Evolutionary conservation across 371 early-diverging fungal genomes (phyloP).

Genomic region (Lichtheimia ramosa): DNA sequence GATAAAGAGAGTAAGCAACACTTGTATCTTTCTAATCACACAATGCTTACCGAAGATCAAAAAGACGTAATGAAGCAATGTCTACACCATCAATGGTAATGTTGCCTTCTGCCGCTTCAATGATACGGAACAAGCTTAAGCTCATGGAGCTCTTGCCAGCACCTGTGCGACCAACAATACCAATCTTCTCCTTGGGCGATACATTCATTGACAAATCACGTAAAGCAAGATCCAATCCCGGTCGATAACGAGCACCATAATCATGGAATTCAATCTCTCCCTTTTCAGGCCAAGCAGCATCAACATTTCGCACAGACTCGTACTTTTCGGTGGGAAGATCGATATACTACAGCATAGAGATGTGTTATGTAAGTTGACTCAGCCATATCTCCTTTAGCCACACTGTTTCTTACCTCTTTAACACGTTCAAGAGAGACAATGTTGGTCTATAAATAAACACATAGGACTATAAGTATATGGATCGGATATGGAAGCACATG

Average conservation of each 20-base stretch:
- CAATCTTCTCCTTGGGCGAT: slow-evolving; percentile 77
- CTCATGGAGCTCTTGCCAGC: slow-evolving; percentile 91
- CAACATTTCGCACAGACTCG: slow-evolving; percentile 45
- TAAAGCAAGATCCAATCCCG: slow-evolving; percentile 69
- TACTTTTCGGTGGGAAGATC: slow-evolving; percentile 82
- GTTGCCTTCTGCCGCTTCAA: slow-evolving; percentile 77
- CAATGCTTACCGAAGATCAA: slow-evolving; percentile 69
- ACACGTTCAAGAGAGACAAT: slow-evolving; percentile 87
- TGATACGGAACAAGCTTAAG: slow-evolving; percentile 86
- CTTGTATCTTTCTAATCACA: no score
- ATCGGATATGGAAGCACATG: no score
- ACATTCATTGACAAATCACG: slow-evolving; percentile 68
- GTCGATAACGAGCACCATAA: slow-evolving; percentile 66
- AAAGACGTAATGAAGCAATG: slow-evolving; percentile 75
- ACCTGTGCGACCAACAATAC: slow-evolving; percentile 92
- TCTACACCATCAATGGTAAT: slow-evolving; percentile 81
- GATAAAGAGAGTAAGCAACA: background rate
- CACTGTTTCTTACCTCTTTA: slow-evolving; percentile 55
- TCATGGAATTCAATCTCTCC: slow-evolving; percentile 71
- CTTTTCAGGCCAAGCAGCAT: slow-evolving; percentile 55
- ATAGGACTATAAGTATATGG: background rate
- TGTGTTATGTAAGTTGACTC: background rate
- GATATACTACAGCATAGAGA: slow-evolving; percentile 50
- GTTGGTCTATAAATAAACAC: slow-evolving; percentile 51
- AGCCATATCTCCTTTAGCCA: no score